Evolutionary conservation across 257 asterid genomes (phyloP), one percentile per base, ranked within the genome.

Genomic region (Lithospermum erythrorhizon): DNA sequence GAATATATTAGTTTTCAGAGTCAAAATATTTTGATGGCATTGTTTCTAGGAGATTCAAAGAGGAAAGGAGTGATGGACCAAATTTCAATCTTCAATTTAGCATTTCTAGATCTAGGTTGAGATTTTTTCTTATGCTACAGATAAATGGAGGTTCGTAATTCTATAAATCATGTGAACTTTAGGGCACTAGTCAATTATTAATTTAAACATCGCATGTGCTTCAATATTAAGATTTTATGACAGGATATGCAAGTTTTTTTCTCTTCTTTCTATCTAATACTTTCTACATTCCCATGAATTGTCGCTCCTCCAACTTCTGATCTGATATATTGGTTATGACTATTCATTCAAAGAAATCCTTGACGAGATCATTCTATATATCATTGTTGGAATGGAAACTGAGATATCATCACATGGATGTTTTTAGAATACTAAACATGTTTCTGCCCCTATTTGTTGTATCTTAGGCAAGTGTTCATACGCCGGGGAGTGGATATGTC

Each of bases 401-500:
- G 19, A 53, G 53, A 22, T 61, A 54, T 53, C 27, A 60, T 27
- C 55, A 54, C 56, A 32, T 55, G 55, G 52, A 64, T 22, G 15
- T 21, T 24, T 70, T 8, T 21, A 6, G 52, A 18, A 51, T 35
- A 56, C 61, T 69, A 35, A 72, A 55, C 60, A 52, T 53, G 57
- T 55, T 64, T 14, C 58, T 6, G 45, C 23, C 37, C 63, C 49
- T 61, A 55, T 55, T 21, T 73, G 35, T 64, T 64, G 63, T 59
- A 59, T 64, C 65, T 52, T 61, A 88, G 98, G 98, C 90, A 62
- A 76, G 86, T 68, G 90, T 81, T 71, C 83, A 68, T 70, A 88
- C 98, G 63, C 96, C 98, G 71, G 98, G 96, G 64, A 86, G 96
- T 75, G 96, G 96, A 77, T 91, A 91, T 75, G 95, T 86, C 65